Base-by-base conservation (phyloP, 2,329 filamentous ascomycete species). In the Fusarium mundagurra region DNA sequence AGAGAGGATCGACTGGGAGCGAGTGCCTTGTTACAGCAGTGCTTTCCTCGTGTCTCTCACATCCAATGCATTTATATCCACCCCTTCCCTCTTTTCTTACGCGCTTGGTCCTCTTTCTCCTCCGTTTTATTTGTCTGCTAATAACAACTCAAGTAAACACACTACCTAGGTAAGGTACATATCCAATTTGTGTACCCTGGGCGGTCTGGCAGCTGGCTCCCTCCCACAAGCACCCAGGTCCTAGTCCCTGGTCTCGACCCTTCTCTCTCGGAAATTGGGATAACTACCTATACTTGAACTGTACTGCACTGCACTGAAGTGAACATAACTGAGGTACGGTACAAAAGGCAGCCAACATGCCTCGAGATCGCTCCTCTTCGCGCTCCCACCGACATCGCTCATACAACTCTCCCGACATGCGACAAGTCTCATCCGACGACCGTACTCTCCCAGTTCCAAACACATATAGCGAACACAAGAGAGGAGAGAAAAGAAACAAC, bases 371-470 rank as follows among this genome's bases (percentile, higher is more conserved):
- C 36, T 76, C 75, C 38, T 69, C 71, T n/a, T 62, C 69, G 41
- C 75, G 74, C 31, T 69, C 76, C 20, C 59, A 69, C 45, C 67
- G 63, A 16, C 74, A 63, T 54, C 72, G 71, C 44, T 68, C 73
- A 48, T 60, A 62, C 36, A 64, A 73, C 54, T 54, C 58, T 31
- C 59, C 61, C 54, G 43, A 69, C 38, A 72, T 67, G 48, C 69
- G 65, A 29, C 61, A 61, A 31, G 51, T 58, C 29, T 67, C 65
- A 8, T 68, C 57, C 33, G 62, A 73, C 55, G 68, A 60, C 50
- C 65, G 68, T 41, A 63, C 68, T 43, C 71, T 81, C 12, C 80
- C 80, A 16, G 59, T 74, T 16, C 80, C 80, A n/a, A 79, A 64
- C 43, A 80, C 79, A 14, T 77, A 77, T 71, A 71, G 36, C 59